Conservation (phyloP, 1,284 basidiomycete genomes). For the Rhodotorula sp. region DNA sequence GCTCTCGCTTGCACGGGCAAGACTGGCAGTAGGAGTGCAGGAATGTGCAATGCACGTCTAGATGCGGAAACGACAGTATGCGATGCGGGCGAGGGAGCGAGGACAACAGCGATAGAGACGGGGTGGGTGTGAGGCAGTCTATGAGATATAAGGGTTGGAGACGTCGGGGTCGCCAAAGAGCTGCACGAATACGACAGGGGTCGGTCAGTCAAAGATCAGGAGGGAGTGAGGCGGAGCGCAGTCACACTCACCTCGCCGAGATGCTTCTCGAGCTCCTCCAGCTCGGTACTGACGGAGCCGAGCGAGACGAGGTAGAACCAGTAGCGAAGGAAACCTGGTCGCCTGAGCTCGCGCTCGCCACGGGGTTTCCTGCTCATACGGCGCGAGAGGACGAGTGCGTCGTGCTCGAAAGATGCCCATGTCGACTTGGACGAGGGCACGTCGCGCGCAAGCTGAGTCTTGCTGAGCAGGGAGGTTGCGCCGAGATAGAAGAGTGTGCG, state of each 20-base stretch:
- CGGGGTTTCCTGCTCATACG: slow-evolving; percentile 25
- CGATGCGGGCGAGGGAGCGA: not conserved
- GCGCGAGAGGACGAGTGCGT: slow-evolving; percentile 29
- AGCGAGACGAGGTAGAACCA: slow-evolving; percentile 38
- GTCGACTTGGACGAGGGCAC: slow-evolving; percentile 31
- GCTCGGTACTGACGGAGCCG: slow-evolving; percentile 27
- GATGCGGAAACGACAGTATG: not conserved
- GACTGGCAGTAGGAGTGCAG: no score
- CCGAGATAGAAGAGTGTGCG: slow-evolving; percentile 35
- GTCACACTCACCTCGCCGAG: slow-evolving; percentile 28
- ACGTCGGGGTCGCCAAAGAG: slow-evolving; percentile 32
- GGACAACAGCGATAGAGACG: not conserved
- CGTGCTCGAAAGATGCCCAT: slow-evolving; percentile 32
- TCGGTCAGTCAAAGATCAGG: no score
- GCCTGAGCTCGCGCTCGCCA: slow-evolving; percentile 29
- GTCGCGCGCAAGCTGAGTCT: slow-evolving; percentile 33
- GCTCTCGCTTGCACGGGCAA: no score
- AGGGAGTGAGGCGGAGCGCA: not conserved
- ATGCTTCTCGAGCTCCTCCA: slow-evolving; percentile 30
- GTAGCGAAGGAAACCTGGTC: slow-evolving; percentile 32
- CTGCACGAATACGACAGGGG: no score
- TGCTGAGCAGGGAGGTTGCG: slow-evolving; percentile 26
- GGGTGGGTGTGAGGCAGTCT: not conserved
- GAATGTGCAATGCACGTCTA: not conserved
- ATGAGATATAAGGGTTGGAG: slow-evolving; percentile 21